phyloP scores from a whole-genome alignment of 345 rosid species.

The Cardamine chenopodiifolia region DNA sequence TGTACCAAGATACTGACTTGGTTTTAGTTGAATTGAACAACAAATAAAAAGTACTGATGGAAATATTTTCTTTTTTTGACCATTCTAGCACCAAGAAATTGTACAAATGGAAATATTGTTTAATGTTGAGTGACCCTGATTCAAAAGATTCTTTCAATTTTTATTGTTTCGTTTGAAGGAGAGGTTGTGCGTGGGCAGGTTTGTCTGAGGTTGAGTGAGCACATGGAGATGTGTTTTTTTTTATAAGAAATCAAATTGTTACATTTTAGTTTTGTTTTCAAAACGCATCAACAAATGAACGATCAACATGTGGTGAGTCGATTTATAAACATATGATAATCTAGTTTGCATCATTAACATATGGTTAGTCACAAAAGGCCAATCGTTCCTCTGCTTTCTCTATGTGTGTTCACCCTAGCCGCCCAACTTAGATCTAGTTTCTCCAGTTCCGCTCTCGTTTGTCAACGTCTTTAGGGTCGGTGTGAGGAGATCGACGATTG shows the following conservation, averaged over 20 bases:
- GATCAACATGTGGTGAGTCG: no score
- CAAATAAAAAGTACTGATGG: background rate
- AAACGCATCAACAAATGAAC: background rate
- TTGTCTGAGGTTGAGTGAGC: background rate
- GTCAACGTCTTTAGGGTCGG: no score
- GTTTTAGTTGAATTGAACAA: conserved; percentile 1
- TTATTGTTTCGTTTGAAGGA: conserved; percentile 13
- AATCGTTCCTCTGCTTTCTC: no score
- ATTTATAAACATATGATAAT: no score
- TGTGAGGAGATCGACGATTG: no score
- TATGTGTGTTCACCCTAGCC: no score
- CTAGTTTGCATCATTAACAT: no score
- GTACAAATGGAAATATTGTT: background rate
- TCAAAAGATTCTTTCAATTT: conserved; percentile 13
- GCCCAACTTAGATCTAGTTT: no score
- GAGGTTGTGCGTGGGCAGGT: background rate
- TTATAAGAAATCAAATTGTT: background rate
- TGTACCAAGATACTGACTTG: background rate
- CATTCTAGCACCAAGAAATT: background rate
- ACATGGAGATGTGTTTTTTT: background rate
- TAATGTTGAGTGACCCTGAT: conserved; percentile 22
- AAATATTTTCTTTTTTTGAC: background rate
- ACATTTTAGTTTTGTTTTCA: background rate
- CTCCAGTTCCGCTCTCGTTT: no score
- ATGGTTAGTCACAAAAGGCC: no score